Evolutionary conservation across 768 basidiomycete species (phyloP), one percentile per base, ranked within the genome.

Genomic region (Trametes cinnabarina): DNA sequence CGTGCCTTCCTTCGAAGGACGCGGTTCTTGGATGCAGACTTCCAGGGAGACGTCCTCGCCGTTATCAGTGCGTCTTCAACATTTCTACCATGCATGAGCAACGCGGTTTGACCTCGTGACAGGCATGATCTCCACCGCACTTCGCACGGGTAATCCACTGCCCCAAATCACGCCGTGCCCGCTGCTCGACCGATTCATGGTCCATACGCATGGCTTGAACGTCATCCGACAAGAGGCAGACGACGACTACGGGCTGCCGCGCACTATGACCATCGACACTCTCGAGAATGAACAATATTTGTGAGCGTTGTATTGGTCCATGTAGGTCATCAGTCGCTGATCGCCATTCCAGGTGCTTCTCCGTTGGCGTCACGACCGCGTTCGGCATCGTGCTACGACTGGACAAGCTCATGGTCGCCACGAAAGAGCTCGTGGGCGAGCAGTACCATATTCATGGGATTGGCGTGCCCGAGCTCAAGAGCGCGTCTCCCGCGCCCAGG

Each of bases 141-240:
- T 95, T 17, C 81, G 87, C 15, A 86, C 87, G 0, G 92, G 90
- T 3, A 75, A 74, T 7, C 84, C 93, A 0, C 75, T 95, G 3
- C 92, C 92, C 0, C 92, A 94, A 66, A 89, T 94, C 52, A 94
- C 92, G 2, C 92, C 93, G 0, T 88, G 86, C 64, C 92, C 84
- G 2, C 73, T 81, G 9, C 67, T 81, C 4, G 71, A 79, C 51
- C 76, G 80, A 1, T 82, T 79, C 55, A 69, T 78, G 69, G n/a
- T 72, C 61, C 64, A 72, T 54, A 76, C 76, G 48, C 80, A 87
- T 52, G 86, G 87, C 3, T 66, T 88, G 52, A 81, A 88, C 54
- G 78, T 92, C 19, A 81, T 90, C 14, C 80, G 86, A 30, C 80
- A 85, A 59, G 87, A 88, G 37, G 79, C 82, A 0, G 89, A 90